These are phyloP conservation scores for Plasmodium coatneyi DNA, from an alignment of 169 alveolate species.

Conservation along the genomic window DNA sequence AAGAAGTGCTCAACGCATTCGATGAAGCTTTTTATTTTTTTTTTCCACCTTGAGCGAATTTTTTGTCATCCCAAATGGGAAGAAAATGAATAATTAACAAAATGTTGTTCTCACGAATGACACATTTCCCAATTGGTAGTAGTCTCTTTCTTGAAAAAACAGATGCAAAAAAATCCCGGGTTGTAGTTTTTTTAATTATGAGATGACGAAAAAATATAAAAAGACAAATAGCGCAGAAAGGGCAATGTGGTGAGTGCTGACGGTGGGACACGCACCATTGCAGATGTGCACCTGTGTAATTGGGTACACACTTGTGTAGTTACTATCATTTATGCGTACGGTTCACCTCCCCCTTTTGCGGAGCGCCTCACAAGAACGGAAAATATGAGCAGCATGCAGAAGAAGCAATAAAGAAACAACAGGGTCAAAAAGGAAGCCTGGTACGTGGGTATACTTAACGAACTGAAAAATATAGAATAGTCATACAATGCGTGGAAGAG, in stretches of 20 bases:
- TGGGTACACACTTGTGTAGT: background rate
- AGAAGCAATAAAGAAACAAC: conserved; percentile 22
- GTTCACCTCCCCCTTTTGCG: background rate
- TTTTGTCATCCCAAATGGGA: background rate
- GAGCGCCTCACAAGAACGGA: conserved; percentile 5
- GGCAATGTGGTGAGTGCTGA: background rate
- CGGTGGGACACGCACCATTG: background rate
- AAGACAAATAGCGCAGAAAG: background rate
- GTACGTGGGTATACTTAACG: conserved; percentile 33
- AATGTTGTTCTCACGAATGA: background rate
- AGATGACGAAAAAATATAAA: background rate
- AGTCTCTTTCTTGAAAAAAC: background rate
- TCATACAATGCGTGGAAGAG: conserved; percentile 69
- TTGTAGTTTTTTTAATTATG: background rate
- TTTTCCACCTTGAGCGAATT: background rate
- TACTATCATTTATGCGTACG: no score
- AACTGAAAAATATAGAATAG: conserved; percentile 46
- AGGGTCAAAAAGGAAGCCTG: conserved; percentile 28
- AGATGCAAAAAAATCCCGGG: background rate
- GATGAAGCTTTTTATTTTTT: conserved; percentile 2
- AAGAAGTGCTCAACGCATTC: background rate
- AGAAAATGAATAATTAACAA: background rate
- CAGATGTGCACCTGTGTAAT: background rate
- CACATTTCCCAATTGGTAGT: background rate
- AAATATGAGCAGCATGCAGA: conserved; percentile 35